These are phyloP conservation scores for peach (Prunus persica) DNA, from an alignment of 306 rosid species.

Conservation along the genomic window DNA sequence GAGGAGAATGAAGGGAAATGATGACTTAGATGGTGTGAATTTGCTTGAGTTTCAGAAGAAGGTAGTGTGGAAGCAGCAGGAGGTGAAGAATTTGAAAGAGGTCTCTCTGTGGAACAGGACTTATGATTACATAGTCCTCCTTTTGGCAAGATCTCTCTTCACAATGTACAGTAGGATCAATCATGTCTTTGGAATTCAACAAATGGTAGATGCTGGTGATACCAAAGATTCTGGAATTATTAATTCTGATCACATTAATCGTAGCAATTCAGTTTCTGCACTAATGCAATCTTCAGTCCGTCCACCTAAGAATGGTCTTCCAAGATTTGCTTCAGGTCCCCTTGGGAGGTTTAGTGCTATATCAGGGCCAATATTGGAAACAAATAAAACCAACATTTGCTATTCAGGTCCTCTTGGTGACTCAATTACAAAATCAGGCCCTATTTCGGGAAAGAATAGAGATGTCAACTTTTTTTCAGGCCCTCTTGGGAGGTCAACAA, in stretches of 20 bases:
- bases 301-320: slow-evolving; percentile 40
- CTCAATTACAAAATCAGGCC: slow-evolving; percentile 57
- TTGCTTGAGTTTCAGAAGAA: slow-evolving; percentile 74
- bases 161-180: slow-evolving; percentile 72
- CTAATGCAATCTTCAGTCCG: slow-evolving; percentile 59
- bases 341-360: slow-evolving; percentile 47
- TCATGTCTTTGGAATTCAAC: slow-evolving; percentile 67
- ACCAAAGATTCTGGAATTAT: slow-evolving; percentile 33
- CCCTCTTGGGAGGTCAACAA: slow-evolving; percentile 51
- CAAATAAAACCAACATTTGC: slow-evolving; percentile 41
- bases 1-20: slow-evolving; percentile 66
- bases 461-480: slow-evolving; percentile 67
- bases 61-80: slow-evolving; percentile 71
- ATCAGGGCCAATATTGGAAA: slow-evolving; percentile 38
- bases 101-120: slow-evolving; percentile 83
- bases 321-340: slow-evolving; percentile 92
- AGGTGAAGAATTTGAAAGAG: slow-evolving; percentile 70
- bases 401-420: slow-evolving; percentile 72
- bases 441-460: slow-evolving; percentile 42
- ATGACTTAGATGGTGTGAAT: slow-evolving; percentile 43
- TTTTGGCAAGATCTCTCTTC: slow-evolving; percentile 74
- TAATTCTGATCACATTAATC: slow-evolving; percentile 46
- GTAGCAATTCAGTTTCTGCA: slow-evolving; percentile 73
- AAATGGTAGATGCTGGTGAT: slow-evolving; percentile 39
- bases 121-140: slow-evolving; percentile 62